phyloP scores from a whole-genome alignment of 352 stramenopile genomes.

The Plasmopara muralis region DNA sequence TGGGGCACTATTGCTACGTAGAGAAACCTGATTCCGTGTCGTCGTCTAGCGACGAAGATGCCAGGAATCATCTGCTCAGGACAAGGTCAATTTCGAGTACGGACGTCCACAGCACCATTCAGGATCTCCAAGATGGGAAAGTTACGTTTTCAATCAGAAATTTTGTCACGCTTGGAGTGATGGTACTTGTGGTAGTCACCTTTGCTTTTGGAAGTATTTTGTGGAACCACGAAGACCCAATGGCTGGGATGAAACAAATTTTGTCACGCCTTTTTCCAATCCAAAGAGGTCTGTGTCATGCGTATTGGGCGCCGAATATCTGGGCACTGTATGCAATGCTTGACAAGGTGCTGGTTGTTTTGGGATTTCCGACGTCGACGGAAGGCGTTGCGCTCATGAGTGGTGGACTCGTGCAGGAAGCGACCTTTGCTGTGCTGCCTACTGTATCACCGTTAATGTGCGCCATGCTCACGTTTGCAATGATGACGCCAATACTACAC shows the following conservation, averaged over 20 bases:
- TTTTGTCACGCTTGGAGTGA: constrained; percentile 78
- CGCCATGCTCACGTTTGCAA: constrained; percentile 68
- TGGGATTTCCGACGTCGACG: constrained; percentile 29
- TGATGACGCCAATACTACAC: constrained; percentile 68
- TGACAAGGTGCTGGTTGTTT: constrained; percentile 74
- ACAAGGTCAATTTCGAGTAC: constrained; percentile 71
- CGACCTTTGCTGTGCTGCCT: constrained; percentile 72
- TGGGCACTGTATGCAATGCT: constrained; percentile 95
- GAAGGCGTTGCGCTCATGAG: constrained; percentile 68
- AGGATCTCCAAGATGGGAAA: constrained; percentile 50
- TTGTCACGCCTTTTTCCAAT: constrained; percentile 94
- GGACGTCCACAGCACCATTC: constrained; percentile 60
- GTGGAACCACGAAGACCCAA: constrained; percentile 34
- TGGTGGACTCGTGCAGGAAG: constrained; percentile 75
- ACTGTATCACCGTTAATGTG: constrained; percentile 60
- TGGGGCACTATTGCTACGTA: constrained; percentile 88
- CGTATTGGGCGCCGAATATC: constrained; percentile 98
- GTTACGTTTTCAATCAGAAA: constrained; percentile 46
- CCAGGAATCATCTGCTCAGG: constrained; percentile 19
- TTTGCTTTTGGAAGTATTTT: constrained; percentile 77
- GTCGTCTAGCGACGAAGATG: constrained; percentile 15
- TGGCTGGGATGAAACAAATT: constrained; percentile 83
- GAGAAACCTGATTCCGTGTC: constrained; percentile 16
- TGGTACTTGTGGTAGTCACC: constrained; percentile 81
- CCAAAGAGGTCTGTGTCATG: constrained; percentile 92